Evolutionary conservation across 23 red algal species (phyloP).

Genomic region (Gracilariopsis chorda): DNA sequence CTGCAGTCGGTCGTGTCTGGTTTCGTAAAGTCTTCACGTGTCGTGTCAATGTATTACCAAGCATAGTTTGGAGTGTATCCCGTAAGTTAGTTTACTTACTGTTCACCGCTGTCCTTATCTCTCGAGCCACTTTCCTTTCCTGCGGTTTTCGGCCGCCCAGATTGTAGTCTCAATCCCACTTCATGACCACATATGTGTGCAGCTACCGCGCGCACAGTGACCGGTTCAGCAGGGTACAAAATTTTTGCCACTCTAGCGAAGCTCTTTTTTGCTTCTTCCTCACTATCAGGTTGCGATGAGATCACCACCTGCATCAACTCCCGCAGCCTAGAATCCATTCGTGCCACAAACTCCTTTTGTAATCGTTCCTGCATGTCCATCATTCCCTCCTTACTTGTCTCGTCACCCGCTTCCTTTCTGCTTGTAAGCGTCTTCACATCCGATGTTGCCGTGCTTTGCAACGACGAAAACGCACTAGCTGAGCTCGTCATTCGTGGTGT

Average conservation of each 20-base stretch:
- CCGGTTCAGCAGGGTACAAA: slow-evolving; percentile 16
- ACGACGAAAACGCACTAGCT: not conserved
- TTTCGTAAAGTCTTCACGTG: too few relatives aligned
- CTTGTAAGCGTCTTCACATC: not conserved
- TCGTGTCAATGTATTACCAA: too few relatives aligned
- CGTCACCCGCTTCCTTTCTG: not conserved
- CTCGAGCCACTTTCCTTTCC: too few relatives aligned
- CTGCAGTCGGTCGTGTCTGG: too few relatives aligned
- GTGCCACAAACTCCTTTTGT: slow-evolving; percentile 11
- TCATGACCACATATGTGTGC: slow-evolving; percentile 18
- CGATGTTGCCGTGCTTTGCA: not conserved
- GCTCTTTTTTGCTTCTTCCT: not conserved
- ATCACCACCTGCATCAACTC: slow-evolving; percentile 33
- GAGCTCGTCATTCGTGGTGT: not conserved
- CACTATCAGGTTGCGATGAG: not conserved
- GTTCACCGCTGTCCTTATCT: too few relatives aligned
- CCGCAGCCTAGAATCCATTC: slow-evolving; percentile 12
- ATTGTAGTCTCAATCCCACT: not conserved
- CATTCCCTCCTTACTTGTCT: not conserved
- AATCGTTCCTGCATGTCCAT: not conserved
- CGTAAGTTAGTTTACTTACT: too few relatives aligned
- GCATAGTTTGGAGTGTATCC: too few relatives aligned
- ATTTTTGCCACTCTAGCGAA: slow-evolving; percentile 18
- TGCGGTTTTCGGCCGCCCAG: too few relatives aligned
- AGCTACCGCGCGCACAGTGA: slow-evolving; percentile 21